Base-by-base conservation (phyloP, 2,329 filamentous ascomycete genomes). In the Geosmithia morbida region DNA sequence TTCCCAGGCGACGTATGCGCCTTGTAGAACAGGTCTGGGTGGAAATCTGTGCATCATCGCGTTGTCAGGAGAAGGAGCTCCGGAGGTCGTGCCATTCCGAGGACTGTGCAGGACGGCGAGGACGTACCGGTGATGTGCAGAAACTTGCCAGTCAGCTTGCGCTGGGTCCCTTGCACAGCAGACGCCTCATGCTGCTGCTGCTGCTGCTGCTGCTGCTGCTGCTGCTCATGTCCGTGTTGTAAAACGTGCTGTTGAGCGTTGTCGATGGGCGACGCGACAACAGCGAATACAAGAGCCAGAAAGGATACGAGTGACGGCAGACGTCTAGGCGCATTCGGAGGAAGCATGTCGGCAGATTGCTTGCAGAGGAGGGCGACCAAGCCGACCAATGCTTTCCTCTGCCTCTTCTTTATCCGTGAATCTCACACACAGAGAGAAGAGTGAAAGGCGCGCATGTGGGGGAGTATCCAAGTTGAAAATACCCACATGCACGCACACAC, bases 1-100 rank as follows among this genome's bases (percentile, higher is more conserved):
- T 78, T 72, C 39, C 75, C 71, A 43, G 85, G 85, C 20, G 85
- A 84, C 11, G 86, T 77, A 61, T 89, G 83, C 7, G 76, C 65
- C 63, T 87, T 82, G 72, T 96, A 98, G 65, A 86, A 85, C 42
- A 79, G 77, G 62, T 98, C 92, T 44, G 88, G 87, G 59, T 98
- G 92, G 56, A 97, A 76, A 66, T 98, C 92, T 95, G 55, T 47
- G 14, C n/a, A 41, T 8, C 3, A 14, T 17, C 29, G n/a, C 20
- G 20, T 18, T 14, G 44, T n/a, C n/a, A 30, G 30, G 30, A 10
- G n/a, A 30, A 39, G n/a, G n/a, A n/a, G n/a, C n/a, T n/a, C n/a
- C n/a, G n/a, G n/a, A n/a, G n/a, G n/a, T n/a, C 4, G 22, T 26
- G 22, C 4, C 22, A 7, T 20, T 19, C 17, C 17, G 10, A 16